Evolutionary conservation across 768 basidiomycete genomes (phyloP), one percentile per base, ranked within the genome.

Genomic region (Pleurotus ostreatus): DNA sequence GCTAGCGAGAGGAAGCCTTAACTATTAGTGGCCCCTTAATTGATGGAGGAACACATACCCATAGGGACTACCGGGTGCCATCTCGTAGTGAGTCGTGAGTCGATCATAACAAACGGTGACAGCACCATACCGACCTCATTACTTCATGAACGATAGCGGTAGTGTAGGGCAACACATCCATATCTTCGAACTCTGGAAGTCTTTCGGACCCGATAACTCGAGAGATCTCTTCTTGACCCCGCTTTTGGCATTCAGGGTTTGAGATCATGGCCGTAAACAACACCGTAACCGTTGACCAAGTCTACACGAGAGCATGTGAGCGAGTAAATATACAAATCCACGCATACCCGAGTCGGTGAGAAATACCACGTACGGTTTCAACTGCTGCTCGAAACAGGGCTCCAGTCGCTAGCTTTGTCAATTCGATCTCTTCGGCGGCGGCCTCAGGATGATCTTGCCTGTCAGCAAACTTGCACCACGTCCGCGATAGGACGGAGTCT

Each of bases 61-160:
- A 49, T 6, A 2, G 48, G 48, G 2, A 37, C 3, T n/a, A 26
- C 48, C n/a, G 30, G 48, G 20, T 49, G 20, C 48, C 48, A 38
- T 26, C 48, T 38, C n/a, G 16, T 9, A 25, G 13, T 15, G 13
- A 18, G 16, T 25, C 5, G 23, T 25, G 23, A 18, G 23, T 1
- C 30, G 9, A 30, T 20, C 6, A 47, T 2, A 5, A 25, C n/a
- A 0, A 34, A 34, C 9, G 15, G 16, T 13, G 26, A 16, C 22
- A 16, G 56, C 6, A 45, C 13, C 7, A n/a, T 6, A 57, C 71
- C 61, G 54, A 79, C 78, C 79, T 71, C 53, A 77, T 68, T 5
- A 73, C 70, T 65, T 81, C 79, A 60, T 77, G 77, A 37, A 78
- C 55, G 13, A 80, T 69, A 58, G 73, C 74, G 46, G 78, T 74